Percentiles rank a stretch among this genome's conserved stretches.
phyloP scores from a whole-genome alignment of 1,284 basidiomycete species.

The Athelia psychrophila region DNA sequence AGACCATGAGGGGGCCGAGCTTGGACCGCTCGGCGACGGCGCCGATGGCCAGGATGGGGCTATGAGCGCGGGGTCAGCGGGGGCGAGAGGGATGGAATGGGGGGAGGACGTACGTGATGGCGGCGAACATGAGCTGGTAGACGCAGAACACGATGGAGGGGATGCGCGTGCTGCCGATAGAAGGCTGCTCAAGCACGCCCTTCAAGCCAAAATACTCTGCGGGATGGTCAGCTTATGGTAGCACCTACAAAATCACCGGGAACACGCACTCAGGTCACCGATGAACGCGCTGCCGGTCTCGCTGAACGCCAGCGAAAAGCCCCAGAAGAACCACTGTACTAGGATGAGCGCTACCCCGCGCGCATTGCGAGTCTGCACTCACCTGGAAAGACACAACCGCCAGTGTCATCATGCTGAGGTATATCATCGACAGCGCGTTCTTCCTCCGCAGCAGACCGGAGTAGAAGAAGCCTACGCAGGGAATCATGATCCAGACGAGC shows the following conservation, averaged over 20 bases:
- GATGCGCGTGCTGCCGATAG: conserved; percentile 68
- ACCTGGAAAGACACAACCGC: conserved; percentile 77
- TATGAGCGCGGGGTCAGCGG: conserved; percentile 1
- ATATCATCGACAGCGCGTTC: conserved; percentile 93
- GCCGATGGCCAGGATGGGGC: conserved; percentile 85
- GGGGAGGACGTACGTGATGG: conserved; percentile 54
- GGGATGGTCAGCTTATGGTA: too few relatives aligned
- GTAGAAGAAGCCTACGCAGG: conserved; percentile 89
- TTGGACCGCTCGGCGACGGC: conserved; percentile 91
- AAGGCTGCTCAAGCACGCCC: conserved; percentile 75
- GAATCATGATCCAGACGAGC: conserved; percentile 90
- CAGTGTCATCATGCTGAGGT: conserved; percentile 75
- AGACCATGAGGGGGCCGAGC: conserved; percentile 85
- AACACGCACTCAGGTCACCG: conserved; percentile 64
- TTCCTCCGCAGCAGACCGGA: conserved; percentile 83
- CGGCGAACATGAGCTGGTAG: conserved; percentile 90
- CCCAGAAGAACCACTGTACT: conserved; percentile 71
- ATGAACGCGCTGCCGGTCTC: conserved; percentile 57
- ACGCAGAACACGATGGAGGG: conserved; percentile 86
- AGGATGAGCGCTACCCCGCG: conserved; percentile 17
- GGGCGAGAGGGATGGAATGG: conserved; percentile 26
- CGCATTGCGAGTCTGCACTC: conserved; percentile 16
- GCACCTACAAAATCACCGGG: not conserved
- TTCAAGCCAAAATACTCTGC: conserved; percentile 78
- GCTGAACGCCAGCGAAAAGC: conserved; percentile 70